phyloP scores from a whole-genome alignment of 768 basidiomycete species.

The Sistotremastrum suecicum region DNA sequence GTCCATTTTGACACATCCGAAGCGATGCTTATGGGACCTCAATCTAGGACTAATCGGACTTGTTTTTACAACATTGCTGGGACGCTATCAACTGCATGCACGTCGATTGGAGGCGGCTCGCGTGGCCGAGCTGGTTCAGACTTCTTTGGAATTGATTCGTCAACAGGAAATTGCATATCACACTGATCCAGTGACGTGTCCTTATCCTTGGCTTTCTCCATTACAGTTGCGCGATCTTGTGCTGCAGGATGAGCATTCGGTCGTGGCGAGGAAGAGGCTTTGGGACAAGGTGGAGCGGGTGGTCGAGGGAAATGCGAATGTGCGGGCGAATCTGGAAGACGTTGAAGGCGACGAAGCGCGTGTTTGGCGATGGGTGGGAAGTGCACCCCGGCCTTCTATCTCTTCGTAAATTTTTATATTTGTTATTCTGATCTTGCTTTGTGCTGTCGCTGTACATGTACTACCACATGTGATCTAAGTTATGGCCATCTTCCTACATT shows the following conservation, averaged over 20 bases:
- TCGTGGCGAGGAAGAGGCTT: slow-evolving; percentile 44
- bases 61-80: slow-evolving; percentile 12
- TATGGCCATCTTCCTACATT: too few species aligned
- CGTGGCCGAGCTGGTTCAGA: slow-evolving; percentile 61
- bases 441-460: too few species aligned
- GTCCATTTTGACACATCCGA: not conserved
- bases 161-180: slow-evolving; percentile 76
- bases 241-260: slow-evolving; percentile 68
- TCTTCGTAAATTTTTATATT: not conserved
- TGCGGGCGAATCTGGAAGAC: slow-evolving; percentile 74
- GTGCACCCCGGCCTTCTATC: slow-evolving; percentile 4
- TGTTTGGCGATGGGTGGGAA: slow-evolving; percentile 89
- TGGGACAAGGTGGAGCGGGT: slow-evolving; percentile 77
- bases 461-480: too few species aligned
- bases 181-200: slow-evolving; percentile 61
- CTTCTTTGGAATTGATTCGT: slow-evolving; percentile 65
- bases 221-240: slow-evolving; percentile 80
- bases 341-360: slow-evolving; percentile 72
- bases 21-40: not conserved
- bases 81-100: slow-evolving; percentile 31
- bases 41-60: slow-evolving; percentile 17
- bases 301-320: slow-evolving; percentile 86
- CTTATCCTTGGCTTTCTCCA: slow-evolving; percentile 69
- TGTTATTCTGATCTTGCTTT: not conserved
- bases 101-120: slow-evolving; percentile 46